A percentile compares a stretch with the other conserved stretches of the same genome.
phyloP scores from a whole-genome alignment of 192 early-diverging fungal species.

The Coemansia sp. region DNA sequence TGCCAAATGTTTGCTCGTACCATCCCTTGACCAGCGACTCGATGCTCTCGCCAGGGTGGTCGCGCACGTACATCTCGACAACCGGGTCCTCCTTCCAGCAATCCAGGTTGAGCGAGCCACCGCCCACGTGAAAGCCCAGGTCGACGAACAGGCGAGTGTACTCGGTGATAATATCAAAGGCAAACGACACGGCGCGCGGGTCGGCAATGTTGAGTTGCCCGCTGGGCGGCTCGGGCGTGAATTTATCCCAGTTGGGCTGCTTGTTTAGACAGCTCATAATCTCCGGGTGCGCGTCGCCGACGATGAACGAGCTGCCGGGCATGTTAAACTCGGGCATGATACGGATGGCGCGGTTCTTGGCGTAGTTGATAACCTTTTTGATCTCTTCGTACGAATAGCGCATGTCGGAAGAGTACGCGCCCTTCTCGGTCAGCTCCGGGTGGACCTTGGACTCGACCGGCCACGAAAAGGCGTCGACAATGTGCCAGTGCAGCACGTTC shows the following conservation, averaged over 20 bases:
- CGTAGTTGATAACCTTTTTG: constrained; percentile 66
- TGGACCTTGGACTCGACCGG: constrained; percentile 63
- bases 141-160: constrained; percentile 67
- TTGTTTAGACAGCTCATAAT: constrained; percentile 59
- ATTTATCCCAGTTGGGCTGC: constrained; percentile 61
- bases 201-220: constrained; percentile 76
- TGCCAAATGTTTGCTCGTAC: constrained; percentile 39
- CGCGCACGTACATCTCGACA: constrained; percentile 41
- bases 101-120: constrained; percentile 63
- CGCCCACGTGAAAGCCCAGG: constrained; percentile 67
- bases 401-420: constrained; percentile 62
- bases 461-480: constrained; percentile 66
- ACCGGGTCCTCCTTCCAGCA: constrained; percentile 62
- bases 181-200: constrained; percentile 60
- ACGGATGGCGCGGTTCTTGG: constrained; percentile 69
- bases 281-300: constrained; percentile 57
- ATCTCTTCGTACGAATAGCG: constrained; percentile 73
- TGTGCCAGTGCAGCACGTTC: constrained; percentile 79
- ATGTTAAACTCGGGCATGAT: constrained; percentile 89
- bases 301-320: constrained; percentile 66
- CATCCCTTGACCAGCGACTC: constrained; percentile 30
- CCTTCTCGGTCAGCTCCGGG: constrained; percentile 60
- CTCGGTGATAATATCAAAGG: constrained; percentile 64
- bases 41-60: constrained; percentile 47
- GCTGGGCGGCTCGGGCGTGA: constrained; percentile 65